Evolutionary conservation across 1,139 yeast species (phyloP).

Genomic region (Nematodospora anomalae): DNA sequence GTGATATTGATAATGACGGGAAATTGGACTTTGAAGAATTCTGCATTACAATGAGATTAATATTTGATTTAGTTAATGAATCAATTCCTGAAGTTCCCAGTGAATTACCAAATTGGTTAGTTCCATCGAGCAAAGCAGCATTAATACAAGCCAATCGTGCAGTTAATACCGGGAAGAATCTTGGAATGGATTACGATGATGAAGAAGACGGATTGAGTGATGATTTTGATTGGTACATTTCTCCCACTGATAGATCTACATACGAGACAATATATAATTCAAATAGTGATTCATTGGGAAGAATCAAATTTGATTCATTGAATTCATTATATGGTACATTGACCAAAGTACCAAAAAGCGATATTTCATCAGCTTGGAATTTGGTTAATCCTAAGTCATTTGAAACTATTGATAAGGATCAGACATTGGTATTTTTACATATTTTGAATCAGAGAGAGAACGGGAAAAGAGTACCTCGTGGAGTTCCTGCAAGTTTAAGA

Average conservation of each 20-base stretch:
- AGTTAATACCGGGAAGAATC: conserved; percentile 36
- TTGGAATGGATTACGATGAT: conserved; percentile 36
- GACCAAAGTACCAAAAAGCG: conserved; percentile 74
- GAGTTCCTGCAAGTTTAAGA: conserved; percentile 90
- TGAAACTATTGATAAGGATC: conserved; percentile 91
- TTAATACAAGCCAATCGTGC: conserved; percentile 81
- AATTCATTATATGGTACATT: conserved; percentile 68
- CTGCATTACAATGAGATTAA: conserved; percentile 93
- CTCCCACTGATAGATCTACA: conserved; percentile 77
- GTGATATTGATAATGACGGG: conserved; percentile 93
- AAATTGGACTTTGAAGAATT: conserved; percentile 93
- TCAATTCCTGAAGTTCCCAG: conserved; percentile 62
- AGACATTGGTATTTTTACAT: conserved; percentile 83
- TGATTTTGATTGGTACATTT: conserved; percentile 94
- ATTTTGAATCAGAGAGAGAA: conserved; percentile 86
- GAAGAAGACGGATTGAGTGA: conserved; percentile 61
- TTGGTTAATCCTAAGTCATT: conserved; percentile 86
- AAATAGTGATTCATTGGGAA: conserved; percentile 78
- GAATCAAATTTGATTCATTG: conserved; percentile 73
- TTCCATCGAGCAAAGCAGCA: conserved; percentile 86
- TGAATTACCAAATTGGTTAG: conserved; percentile 83
- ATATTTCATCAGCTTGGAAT: conserved; percentile 93
- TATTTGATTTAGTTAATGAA: conserved; percentile 87
- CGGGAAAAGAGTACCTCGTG: conserved; percentile 84
- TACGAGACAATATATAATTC: conserved; percentile 79